A percentile compares a stretch with the other conserved stretches of the same genome.
Conservation (phyloP, 2,329 filamentous ascomycete species). For the Phaeosphaeria sp. region DNA sequence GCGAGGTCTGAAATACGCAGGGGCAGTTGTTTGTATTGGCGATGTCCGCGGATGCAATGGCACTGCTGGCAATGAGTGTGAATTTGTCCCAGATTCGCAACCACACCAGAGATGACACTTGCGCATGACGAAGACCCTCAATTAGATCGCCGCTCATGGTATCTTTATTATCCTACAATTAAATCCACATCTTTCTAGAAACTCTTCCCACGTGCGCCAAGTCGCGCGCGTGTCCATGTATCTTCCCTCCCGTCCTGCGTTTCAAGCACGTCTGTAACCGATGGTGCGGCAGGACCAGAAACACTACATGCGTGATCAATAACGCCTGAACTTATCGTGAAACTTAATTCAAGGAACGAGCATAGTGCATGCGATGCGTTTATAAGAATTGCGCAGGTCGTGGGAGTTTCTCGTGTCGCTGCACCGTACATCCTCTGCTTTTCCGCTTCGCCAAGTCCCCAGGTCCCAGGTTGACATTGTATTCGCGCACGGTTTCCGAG, state of each 20-base stretch:
- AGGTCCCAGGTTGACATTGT: neutral
- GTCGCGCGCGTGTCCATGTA: neutral
- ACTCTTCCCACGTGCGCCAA: neutral
- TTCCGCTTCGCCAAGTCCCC: neutral
- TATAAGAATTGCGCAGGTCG: conserved; percentile 2
- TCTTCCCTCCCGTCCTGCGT: conserved; percentile 3
- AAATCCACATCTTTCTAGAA: neutral
- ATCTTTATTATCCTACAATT: neutral
- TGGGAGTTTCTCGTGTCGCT: neutral
- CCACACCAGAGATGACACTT: neutral
- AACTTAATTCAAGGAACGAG: neutral
- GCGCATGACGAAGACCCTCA: neutral
- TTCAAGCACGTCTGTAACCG: conserved; percentile 23
- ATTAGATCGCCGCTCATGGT: neutral
- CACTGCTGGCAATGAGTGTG: no score
- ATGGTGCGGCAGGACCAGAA: conserved; percentile 25
- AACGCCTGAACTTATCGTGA: conserved; percentile 5
- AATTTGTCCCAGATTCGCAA: neutral
- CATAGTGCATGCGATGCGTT: neutral
- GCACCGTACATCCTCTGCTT: neutral
- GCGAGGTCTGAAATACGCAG: neutral
- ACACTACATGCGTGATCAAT: conserved; percentile 16
- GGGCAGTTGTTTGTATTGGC: neutral
- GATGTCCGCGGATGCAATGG: neutral
- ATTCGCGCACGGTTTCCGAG: conserved; percentile 2